Evolutionary conservation across 306 rosid species (phyloP).

Genomic region (Corylus heterophylla): DNA sequence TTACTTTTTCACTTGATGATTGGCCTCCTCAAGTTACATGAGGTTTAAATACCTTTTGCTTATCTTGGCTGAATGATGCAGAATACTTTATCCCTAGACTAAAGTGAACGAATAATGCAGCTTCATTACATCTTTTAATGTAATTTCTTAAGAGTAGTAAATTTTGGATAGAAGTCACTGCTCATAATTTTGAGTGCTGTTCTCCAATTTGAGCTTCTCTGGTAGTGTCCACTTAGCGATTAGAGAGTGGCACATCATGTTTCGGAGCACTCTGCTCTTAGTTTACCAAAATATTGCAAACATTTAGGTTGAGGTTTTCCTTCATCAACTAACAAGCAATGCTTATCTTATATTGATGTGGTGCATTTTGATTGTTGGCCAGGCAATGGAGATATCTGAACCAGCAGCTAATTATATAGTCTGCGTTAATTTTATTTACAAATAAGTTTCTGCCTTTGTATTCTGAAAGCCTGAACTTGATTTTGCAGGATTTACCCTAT

Average conservation of each 20-base stretch:
- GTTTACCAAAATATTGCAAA: not conserved
- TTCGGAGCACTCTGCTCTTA: not conserved
- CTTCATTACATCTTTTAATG: not conserved
- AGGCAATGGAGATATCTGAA: not conserved
- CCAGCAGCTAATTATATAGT: not conserved
- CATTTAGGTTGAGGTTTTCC: not conserved
- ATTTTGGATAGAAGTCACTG: not conserved
- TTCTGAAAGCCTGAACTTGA: conserved; percentile 7
- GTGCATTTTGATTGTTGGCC: not conserved
- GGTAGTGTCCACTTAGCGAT: not conserved
- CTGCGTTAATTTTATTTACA: not conserved
- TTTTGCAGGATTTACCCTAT: conserved; percentile 71
- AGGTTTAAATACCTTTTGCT: not conserved
- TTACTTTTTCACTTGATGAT: not conserved
- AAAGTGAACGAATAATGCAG: not conserved
- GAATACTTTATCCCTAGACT: not conserved
- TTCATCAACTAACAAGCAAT: not conserved
- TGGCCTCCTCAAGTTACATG: not conserved
- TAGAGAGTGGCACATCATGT: not conserved
- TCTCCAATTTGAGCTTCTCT: not conserved
- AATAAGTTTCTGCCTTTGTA: not conserved
- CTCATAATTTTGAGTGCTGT: not conserved
- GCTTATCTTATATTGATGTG: not conserved
- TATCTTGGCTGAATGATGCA: not conserved
- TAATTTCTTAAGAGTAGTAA: not conserved